Percentiles rank a stretch among this genome's conserved stretches.
Conservation (phyloP, 2,329 filamentous ascomycete species). For the Verticillium zaregamsianum region DNA sequence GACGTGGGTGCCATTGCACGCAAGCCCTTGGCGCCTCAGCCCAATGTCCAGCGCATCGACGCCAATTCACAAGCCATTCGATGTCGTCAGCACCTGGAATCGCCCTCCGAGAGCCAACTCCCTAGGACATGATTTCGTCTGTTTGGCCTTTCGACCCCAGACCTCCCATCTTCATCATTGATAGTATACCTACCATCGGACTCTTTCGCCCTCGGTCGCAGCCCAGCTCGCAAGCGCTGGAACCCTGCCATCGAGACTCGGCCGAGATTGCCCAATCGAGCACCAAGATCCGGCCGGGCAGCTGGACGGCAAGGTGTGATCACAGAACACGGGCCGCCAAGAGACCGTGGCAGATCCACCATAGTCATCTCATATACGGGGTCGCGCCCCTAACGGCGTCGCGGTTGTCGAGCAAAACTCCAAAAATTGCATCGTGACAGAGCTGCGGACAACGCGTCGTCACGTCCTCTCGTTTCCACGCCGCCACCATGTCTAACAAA, state of each 20-base stretch:
- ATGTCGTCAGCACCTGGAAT: background rate
- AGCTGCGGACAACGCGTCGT: background rate
- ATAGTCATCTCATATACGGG: background rate
- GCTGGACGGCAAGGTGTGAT: background rate
- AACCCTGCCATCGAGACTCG: background rate
- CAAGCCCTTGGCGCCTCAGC: background rate
- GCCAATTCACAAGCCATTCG: background rate
- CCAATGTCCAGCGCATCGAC: background rate
- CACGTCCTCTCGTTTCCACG: background rate
- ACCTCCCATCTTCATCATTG: too few species aligned
- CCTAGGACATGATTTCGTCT: background rate
- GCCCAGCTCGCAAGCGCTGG: background rate
- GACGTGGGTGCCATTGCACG: background rate
- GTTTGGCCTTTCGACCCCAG: too few species aligned
- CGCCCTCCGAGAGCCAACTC: background rate
- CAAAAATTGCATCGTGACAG: slow-evolving; percentile 4
- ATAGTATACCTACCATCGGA: too few species aligned
- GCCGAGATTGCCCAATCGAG: background rate
- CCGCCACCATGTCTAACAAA: background rate
- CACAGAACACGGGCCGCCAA: background rate
- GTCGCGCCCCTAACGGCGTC: background rate
- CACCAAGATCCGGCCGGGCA: background rate
- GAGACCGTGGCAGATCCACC: background rate
- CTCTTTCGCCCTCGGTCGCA: background rate
- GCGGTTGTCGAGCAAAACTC: slow-evolving; percentile 4